Evolutionary conservation across 805 yeast species (phyloP).

Genomic region (Candida nanaspora): DNA sequence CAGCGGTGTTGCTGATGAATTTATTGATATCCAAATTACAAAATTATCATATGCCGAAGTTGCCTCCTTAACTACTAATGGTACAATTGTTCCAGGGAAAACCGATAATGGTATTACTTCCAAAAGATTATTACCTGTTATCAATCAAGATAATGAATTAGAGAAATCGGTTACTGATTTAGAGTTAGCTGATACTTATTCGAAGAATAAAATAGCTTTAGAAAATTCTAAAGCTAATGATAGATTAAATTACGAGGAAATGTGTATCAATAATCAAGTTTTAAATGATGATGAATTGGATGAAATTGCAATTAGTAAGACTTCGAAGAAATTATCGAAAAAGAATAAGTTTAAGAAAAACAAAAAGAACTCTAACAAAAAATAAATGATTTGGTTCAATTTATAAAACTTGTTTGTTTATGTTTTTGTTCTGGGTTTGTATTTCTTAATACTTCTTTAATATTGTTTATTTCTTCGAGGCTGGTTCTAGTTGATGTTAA

Average conservation of each 20-base stretch:
- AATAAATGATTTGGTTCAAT: no score
- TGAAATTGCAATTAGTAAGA: not conserved
- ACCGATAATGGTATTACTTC: no score
- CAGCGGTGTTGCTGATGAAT: slow-evolving; percentile 29
- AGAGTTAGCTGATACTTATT: slow-evolving; percentile 20
- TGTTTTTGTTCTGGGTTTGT: no score
- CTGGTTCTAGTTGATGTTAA: not conserved
- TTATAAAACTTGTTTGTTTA: no score
- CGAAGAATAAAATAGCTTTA: slow-evolving; percentile 5
- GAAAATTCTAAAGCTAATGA: slow-evolving; percentile 4
- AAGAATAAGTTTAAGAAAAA: slow-evolving; percentile 4
- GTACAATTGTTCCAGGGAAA: no score
- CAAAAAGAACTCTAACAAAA: not conserved
- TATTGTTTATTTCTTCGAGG: not conserved
- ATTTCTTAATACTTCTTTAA: no score
- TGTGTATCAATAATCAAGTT: not conserved
- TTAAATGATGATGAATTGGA: slow-evolving; percentile 4
- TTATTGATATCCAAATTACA: slow-evolving; percentile 38
- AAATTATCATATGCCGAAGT: slow-evolving; percentile 49
- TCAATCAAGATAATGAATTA: slow-evolving; percentile 23
- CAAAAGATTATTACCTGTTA: slow-evolving; percentile 6
- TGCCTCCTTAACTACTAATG: slow-evolving; percentile 23
- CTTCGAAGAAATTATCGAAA: slow-evolving; percentile 9
- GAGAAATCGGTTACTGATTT: slow-evolving; percentile 26
- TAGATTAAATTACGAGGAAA: slow-evolving; percentile 1